Evolutionary conservation across 2,329 filamentous ascomycete genomes (phyloP), one percentile per base, ranked within the genome.

Genomic region (Coniochaeta sp.): DNA sequence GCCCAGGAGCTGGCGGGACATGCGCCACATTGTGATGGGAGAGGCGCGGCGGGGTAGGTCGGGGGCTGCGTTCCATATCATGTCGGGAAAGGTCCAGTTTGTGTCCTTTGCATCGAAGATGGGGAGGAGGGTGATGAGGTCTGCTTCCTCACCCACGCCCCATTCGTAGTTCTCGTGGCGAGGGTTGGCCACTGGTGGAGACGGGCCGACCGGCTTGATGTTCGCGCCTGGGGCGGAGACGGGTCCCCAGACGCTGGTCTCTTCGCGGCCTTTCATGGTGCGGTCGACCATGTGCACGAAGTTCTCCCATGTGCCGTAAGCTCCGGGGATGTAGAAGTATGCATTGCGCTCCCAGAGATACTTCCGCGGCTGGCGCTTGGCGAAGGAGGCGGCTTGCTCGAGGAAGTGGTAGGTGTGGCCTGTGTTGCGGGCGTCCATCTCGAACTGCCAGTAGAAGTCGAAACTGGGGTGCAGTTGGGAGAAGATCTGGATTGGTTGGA

Each of bases 391-490:
- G 6, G 89, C 67, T 53, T 83, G 82, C 56, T 86, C 77, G 40
- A 89, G 79, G 57, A 91, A 81, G 59, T 91, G 84, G 65, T 91
- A 90, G 68, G 89, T 83, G 57, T 91, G 87, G 14, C 88, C 87
- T 0, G 83, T 89, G 62, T 86, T 86, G 49, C 88, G 78, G 32
- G 85, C 83, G 61, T 92, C 87, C 68, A 89, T 87, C 62, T 92
- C 89, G 86, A 87, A 90, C 64, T 91, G 90, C 86, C 87, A 92
- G 60, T 89, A 76, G 60, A 81, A 89, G 58, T 91, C 86, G 57
- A 87, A 92, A 59, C 91, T 82, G 0, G 87, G 86, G 59, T 90
- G 84, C 47, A 86, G 85, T 60, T 85, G 77, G 50, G 81, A 80
- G 61, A 90, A 90, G 67, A 83, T 85, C 61, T 90, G 86, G 4